Evolutionary conservation across 2,329 filamentous ascomycete genomes (phyloP).

Genomic region (Blastomyces emzantsi): DNA sequence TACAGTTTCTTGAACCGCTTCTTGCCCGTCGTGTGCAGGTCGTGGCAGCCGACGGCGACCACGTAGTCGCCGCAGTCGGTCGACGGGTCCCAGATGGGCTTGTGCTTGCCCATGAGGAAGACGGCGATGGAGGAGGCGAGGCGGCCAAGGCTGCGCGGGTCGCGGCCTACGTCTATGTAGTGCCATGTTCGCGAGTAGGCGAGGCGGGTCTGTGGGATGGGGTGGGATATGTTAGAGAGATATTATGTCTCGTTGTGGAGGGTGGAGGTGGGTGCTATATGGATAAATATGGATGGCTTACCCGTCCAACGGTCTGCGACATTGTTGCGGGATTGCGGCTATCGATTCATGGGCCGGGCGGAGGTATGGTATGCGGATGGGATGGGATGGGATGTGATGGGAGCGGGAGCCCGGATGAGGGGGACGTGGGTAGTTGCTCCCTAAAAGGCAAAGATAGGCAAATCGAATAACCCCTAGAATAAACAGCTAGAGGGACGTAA

Average conservation of each 20-base stretch:
- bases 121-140: slow-evolving; percentile 80
- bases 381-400: slow-evolving; percentile 1
- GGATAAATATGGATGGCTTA: slow-evolving; percentile 16
- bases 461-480: not conserved
- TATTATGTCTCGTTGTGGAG: not conserved
- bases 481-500: not conserved
- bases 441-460: not conserved
- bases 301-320: slow-evolving; percentile 41
- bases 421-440: not conserved
- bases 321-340: slow-evolving; percentile 22
- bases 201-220: slow-evolving; percentile 63
- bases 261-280: not conserved
- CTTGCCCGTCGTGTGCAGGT: slow-evolving; percentile 79
- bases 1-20: slow-evolving; percentile 94
- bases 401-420: not conserved
- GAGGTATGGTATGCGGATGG: not conserved
- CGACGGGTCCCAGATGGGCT: slow-evolving; percentile 93
- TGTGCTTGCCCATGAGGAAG: slow-evolving; percentile 96
- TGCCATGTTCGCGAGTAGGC: slow-evolving; percentile 98
- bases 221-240: not conserved
- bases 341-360: slow-evolving; percentile 11
- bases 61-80: slow-evolving; percentile 99
- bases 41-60: slow-evolving; percentile 80
- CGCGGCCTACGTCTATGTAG: slow-evolving; percentile 63
- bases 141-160: slow-evolving; percentile 74